Conservation (phyloP, 1,284 basidiomycete genomes). For the Puccinia coronata region DNA sequence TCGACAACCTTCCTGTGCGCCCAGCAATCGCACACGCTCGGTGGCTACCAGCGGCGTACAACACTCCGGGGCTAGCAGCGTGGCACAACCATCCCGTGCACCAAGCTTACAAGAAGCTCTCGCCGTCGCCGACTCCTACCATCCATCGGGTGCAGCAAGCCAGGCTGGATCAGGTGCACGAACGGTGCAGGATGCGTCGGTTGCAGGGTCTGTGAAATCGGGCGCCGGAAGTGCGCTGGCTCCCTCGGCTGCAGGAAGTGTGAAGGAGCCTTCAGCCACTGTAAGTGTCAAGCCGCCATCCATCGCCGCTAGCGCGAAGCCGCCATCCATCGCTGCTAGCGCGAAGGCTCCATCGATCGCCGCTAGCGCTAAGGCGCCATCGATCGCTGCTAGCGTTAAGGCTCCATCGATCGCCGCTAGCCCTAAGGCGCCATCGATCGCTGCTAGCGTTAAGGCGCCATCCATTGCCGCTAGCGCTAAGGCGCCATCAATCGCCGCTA, state of each 20-base stretch:
- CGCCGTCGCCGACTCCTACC: background rate
- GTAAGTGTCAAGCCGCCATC: background rate
- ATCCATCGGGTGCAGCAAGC: background rate
- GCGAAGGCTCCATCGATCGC: background rate
- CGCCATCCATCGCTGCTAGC: background rate
- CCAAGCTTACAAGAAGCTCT: background rate
- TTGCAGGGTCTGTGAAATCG: conserved; percentile 3
- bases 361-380: background rate
- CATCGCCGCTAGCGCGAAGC: background rate
- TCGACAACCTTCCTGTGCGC: background rate
- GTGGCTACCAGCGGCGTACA: too few species aligned
- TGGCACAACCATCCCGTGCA: conserved; percentile 4
- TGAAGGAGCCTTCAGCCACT: background rate
- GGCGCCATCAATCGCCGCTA: background rate
- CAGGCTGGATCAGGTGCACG: background rate
- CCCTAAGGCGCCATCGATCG: background rate
- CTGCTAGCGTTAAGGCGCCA: background rate
- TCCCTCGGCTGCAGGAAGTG: background rate
- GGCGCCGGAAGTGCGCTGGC: background rate
- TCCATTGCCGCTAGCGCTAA: background rate
- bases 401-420: background rate
- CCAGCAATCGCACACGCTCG: too few species aligned
- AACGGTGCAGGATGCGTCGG: background rate
- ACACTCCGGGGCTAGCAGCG: background rate
- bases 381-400: background rate